Evolutionary conservation across 306 rosid genomes (phyloP).

Genomic region (Trifolium subterraneum): DNA sequence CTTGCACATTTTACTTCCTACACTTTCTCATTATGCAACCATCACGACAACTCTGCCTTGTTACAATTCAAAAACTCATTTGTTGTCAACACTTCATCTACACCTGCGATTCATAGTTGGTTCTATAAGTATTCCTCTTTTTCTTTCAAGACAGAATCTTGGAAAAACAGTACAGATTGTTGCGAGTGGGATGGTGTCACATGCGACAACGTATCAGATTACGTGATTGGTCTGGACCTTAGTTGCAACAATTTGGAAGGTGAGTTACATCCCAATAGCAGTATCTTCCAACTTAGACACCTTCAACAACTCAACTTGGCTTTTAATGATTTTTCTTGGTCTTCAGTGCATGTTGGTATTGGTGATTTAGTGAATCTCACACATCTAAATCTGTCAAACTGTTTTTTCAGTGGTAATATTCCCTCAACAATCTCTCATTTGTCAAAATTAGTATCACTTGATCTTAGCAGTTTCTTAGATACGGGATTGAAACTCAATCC

Average conservation of each 20-base stretch:
- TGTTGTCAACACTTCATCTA: neutral
- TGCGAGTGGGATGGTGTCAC: neutral
- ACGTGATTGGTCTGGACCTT: neutral
- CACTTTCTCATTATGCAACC: constrained; percentile 17
- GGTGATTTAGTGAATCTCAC: no score
- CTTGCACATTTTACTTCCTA: neutral
- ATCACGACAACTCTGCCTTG: constrained; percentile 10
- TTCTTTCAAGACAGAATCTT: neutral
- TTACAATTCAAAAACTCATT: constrained; percentile 18
- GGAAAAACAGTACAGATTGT: neutral
- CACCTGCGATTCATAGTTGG: fast-evolving
- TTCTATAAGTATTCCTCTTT: neutral
- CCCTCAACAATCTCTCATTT: no score
- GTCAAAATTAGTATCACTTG: neutral
- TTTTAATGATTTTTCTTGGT: no score
- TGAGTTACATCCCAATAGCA: neutral
- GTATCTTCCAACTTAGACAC: neutral
- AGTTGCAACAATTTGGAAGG: neutral
- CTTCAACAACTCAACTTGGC: no score
- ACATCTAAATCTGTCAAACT: no score
- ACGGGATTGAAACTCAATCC: neutral
- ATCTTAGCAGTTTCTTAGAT: no score
- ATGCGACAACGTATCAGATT: neutral
- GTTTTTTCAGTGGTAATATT: no score
- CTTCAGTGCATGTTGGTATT: no score